Evolutionary conservation across 257 asterid species (phyloP).

Genomic region (Jaltomata sinuosa): DNA sequence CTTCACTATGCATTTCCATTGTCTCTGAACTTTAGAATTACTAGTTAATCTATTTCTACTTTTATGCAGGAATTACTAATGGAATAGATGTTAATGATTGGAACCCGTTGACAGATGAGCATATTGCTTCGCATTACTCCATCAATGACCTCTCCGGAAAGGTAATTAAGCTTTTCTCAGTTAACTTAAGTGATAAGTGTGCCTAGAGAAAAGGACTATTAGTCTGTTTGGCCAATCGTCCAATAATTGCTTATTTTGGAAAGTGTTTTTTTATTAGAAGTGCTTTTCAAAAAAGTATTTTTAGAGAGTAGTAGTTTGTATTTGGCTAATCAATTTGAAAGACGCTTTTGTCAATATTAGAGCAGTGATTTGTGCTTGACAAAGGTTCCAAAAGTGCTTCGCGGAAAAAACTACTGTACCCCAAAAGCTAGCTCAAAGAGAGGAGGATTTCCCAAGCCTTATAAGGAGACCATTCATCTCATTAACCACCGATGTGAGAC

Average conservation of each 20-base stretch:
- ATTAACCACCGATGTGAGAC: too few species aligned
- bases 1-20: not conserved
- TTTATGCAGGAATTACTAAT: conserved; percentile 74
- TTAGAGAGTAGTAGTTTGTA: not conserved
- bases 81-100: conserved; percentile 81
- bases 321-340: not conserved
- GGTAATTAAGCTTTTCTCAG: conserved; percentile 31
- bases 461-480: too few species aligned
- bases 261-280: not conserved
- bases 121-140: conserved; percentile 55
- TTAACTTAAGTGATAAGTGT: not conserved
- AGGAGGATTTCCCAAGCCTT: too few species aligned
- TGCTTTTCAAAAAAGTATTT: not conserved
- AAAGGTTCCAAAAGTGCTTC: not conserved
- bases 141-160: conserved; percentile 74
- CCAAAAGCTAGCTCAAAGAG: too few species aligned
- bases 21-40: not conserved
- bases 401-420: too few species aligned
- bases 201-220: not conserved
- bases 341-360: not conserved
- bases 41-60: not conserved
- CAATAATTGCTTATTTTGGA: not conserved
- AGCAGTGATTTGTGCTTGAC: not conserved
- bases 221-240: not conserved
- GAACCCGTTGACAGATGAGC: conserved; percentile 71